phyloP scores from a whole-genome alignment of 2,329 filamentous ascomycete species.

The Zymoseptoria passerinii region DNA sequence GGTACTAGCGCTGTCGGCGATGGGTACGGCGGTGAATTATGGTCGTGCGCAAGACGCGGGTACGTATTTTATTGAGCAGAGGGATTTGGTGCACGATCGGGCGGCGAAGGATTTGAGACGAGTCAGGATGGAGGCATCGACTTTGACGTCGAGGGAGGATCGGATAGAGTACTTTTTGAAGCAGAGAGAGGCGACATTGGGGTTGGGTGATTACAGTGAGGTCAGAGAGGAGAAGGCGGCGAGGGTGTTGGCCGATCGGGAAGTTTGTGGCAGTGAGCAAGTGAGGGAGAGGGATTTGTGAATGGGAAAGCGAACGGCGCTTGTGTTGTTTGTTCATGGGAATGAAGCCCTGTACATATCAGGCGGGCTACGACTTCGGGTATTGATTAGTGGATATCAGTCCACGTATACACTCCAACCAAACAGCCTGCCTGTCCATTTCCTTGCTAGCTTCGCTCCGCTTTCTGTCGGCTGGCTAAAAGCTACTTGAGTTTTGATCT shows the following conservation, averaged over 20 bases:
- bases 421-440: constrained; percentile 47
- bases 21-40: constrained; percentile 66
- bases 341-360: not conserved
- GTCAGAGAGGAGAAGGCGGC: constrained; percentile 39
- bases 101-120: constrained; percentile 56
- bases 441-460: constrained; percentile 49
- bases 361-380: not conserved
- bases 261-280: constrained; percentile 39
- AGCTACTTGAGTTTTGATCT: constrained; percentile 48
- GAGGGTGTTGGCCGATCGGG: constrained; percentile 38
- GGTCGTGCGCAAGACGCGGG: constrained; percentile 58
- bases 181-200: constrained; percentile 54
- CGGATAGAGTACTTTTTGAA: constrained; percentile 71
- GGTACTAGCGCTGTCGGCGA: constrained; percentile 58
- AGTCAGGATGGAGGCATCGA: constrained; percentile 44
- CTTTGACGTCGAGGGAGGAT: constrained; percentile 39
- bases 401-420: constrained; percentile 56
- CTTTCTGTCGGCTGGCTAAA: constrained; percentile 60
- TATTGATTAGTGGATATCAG: constrained; percentile 30
- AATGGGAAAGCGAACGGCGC: not conserved
- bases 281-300: constrained; percentile 16
- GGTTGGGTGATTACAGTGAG: constrained; percentile 33
- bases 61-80: constrained; percentile 54
- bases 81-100: constrained; percentile 57
- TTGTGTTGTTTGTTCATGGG: not conserved